A percentile compares a stretch with the other conserved stretches of the same genome.
These are phyloP conservation scores for Desmodesmus armatus DNA, from an alignment of 139 green algal species.

Conservation along the genomic window DNA sequence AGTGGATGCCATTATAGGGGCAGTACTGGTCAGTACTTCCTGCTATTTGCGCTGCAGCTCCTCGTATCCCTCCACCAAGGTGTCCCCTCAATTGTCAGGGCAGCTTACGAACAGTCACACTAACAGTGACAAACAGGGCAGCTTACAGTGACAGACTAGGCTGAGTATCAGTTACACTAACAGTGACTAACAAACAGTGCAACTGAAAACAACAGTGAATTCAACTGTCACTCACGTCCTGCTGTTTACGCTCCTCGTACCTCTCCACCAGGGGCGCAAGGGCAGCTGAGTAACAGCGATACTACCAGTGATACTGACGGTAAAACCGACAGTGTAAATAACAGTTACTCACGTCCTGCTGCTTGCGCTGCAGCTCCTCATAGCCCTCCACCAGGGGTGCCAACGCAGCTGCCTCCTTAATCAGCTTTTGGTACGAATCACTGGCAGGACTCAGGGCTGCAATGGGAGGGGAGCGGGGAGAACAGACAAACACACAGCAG, in stretches of 20 bases:
- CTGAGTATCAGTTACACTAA: too few species aligned
- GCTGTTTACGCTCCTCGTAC: too few species aligned
- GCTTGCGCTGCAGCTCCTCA: conserved; percentile 25
- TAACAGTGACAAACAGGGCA: too few species aligned
- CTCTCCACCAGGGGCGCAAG: too few species aligned
- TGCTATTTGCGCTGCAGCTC: too few species aligned
- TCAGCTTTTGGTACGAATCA: conserved; percentile 35
- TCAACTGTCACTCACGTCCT: neutral
- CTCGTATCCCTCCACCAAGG: too few species aligned
- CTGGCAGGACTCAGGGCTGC: conserved; percentile 8
- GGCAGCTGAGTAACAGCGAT: neutral
- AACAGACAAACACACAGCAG: neutral
- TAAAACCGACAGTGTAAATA: neutral
- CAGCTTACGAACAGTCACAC: too few species aligned
- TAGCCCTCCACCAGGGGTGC: conserved; percentile 29
- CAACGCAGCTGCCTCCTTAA: conserved; percentile 22
- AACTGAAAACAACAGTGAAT: neutral
- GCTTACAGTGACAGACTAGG: too few species aligned
- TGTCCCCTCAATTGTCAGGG: too few species aligned
- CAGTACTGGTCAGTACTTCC: too few species aligned
- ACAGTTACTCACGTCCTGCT: conserved; percentile 6
- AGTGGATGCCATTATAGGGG: too few species aligned
- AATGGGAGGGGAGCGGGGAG: neutral
- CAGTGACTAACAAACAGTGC: neutral
- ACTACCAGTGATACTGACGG: too few species aligned